Conservation (phyloP, 306 rosid species). For the Quillaja saponaria region DNA sequence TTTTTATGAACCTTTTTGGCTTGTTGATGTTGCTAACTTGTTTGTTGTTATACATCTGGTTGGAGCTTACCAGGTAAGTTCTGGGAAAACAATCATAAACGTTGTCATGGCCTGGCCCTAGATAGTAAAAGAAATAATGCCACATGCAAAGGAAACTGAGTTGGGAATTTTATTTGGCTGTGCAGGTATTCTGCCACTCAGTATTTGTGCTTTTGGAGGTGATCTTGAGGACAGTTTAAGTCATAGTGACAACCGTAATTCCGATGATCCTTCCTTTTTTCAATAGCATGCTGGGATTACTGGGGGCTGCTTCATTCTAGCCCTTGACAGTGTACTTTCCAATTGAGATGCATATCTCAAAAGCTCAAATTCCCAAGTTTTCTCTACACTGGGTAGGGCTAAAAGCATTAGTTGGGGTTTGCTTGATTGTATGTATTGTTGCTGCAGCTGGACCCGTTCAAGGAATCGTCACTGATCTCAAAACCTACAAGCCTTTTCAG, state of each 20-base stretch:
- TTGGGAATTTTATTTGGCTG: not conserved
- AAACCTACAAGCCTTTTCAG: slow-evolving; percentile 46
- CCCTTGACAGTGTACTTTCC: slow-evolving; percentile 67
- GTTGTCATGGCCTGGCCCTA: not conserved
- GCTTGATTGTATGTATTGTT: slow-evolving; percentile 44
- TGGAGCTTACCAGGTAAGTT: slow-evolving; percentile 49
- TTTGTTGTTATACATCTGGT: slow-evolving; percentile 47
- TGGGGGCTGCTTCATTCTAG: slow-evolving; percentile 63
- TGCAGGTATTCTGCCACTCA: slow-evolving; percentile 45
- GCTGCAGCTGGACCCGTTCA: slow-evolving; percentile 54
- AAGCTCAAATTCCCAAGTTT: slow-evolving; percentile 41
- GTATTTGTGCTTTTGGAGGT: slow-evolving; percentile 30
- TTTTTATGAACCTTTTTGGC: slow-evolving; percentile 56
- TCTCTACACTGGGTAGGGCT: slow-evolving; percentile 45
- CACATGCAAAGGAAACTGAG: no score
- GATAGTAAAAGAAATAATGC: not conserved
- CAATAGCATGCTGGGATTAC: slow-evolving; percentile 53
- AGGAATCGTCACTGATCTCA: slow-evolving; percentile 43
- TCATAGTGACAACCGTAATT: slow-evolving; percentile 28
- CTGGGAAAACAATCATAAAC: not conserved
- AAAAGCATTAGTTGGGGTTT: slow-evolving; percentile 35
- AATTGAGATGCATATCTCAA: slow-evolving; percentile 49
- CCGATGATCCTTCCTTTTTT: slow-evolving; percentile 63
- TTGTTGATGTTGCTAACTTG: slow-evolving; percentile 44
- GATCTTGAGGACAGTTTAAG: slow-evolving; percentile 48